Conservation (phyloP, 2,329 filamentous ascomycete species). For the Fusarium fujikuroi region DNA sequence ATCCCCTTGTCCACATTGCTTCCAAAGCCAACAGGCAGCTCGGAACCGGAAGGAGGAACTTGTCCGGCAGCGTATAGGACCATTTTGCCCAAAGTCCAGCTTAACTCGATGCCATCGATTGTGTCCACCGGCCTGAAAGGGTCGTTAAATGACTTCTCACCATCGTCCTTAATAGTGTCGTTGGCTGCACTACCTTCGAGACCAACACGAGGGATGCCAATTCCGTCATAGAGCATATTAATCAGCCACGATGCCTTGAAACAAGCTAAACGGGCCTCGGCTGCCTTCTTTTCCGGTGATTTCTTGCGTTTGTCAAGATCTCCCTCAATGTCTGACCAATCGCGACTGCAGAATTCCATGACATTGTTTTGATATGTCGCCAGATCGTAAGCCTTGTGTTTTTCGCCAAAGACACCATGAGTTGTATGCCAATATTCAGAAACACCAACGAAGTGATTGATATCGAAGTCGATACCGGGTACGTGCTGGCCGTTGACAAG, state of each 20-base stretch:
- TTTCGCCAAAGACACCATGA: constrained; percentile 87
- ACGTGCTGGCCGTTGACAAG: constrained; percentile 91
- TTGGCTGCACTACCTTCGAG: constrained; percentile 72
- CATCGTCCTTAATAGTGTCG: constrained; percentile 79
- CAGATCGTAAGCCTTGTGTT: constrained; percentile 88
- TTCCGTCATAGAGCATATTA: constrained; percentile 94
- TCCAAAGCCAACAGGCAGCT: constrained; percentile 88
- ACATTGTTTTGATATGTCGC: constrained; percentile 89
- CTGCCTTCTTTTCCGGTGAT: constrained; percentile 78
- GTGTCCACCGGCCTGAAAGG: constrained; percentile 94
- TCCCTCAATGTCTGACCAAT: constrained; percentile 81
- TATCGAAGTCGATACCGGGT: constrained; percentile 93
- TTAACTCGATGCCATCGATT: constrained; percentile 90
- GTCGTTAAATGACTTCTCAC: constrained; percentile 77
- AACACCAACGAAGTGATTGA: constrained; percentile 97
- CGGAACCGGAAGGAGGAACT: constrained; percentile 70
- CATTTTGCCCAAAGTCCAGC: constrained; percentile 98
- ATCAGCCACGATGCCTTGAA: constrained; percentile 99
- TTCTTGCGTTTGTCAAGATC: constrained; percentile 75
- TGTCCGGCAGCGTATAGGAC: constrained; percentile 93
- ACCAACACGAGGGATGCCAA: constrained; percentile 88
- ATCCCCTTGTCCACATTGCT: constrained; percentile 76
- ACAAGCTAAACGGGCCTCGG: constrained; percentile 86
- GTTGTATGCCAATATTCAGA: constrained; percentile 99
- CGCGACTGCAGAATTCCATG: constrained; percentile 82